Evolutionary conservation across 2,329 filamentous ascomycete species (phyloP).

Genomic region (Fusarium ambrosium): DNA sequence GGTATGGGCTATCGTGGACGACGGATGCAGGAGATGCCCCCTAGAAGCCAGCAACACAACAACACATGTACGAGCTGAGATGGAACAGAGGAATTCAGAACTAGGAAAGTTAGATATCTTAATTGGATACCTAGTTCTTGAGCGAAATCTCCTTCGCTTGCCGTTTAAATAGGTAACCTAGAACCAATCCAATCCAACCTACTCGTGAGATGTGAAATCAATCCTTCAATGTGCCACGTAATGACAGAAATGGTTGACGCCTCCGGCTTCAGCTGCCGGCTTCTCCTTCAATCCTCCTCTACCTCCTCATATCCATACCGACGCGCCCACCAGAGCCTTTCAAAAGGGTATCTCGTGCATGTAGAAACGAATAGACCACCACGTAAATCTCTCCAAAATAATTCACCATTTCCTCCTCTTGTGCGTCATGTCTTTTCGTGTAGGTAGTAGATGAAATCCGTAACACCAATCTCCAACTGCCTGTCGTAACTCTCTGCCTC

Average conservation of each 20-base stretch:
- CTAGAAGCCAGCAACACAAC: neutral
- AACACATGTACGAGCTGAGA: neutral
- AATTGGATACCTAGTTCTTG: constrained; percentile 33
- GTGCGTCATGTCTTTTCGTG: constrained; percentile 32
- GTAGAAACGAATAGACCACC: constrained; percentile 47
- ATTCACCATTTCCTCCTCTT: constrained; percentile 13
- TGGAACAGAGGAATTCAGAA: neutral
- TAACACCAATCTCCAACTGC: constrained; percentile 17
- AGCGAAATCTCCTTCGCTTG: constrained; percentile 2
- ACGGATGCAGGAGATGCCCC: too few species aligned
- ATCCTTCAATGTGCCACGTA: neutral
- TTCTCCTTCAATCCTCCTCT: constrained; percentile 4
- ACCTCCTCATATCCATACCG: constrained; percentile 16
- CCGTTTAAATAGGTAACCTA: neutral
- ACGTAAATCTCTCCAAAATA: constrained; percentile 35
- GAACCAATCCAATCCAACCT: constrained; percentile 9
- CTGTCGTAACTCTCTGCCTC: constrained; percentile 26
- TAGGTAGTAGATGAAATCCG: constrained; percentile 10
- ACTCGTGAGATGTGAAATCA: neutral
- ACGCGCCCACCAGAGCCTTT: constrained; percentile 37
- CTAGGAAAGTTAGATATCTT: constrained; percentile 6
- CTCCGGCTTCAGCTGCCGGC: neutral
- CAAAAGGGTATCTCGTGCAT: constrained; percentile 49
- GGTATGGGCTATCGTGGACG: neutral
- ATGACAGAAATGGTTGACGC: constrained; percentile 9